Evolutionary conservation across 345 rosid species (phyloP), one percentile per base, ranked within the genome.

Genomic region (Hevea brasiliensis): DNA sequence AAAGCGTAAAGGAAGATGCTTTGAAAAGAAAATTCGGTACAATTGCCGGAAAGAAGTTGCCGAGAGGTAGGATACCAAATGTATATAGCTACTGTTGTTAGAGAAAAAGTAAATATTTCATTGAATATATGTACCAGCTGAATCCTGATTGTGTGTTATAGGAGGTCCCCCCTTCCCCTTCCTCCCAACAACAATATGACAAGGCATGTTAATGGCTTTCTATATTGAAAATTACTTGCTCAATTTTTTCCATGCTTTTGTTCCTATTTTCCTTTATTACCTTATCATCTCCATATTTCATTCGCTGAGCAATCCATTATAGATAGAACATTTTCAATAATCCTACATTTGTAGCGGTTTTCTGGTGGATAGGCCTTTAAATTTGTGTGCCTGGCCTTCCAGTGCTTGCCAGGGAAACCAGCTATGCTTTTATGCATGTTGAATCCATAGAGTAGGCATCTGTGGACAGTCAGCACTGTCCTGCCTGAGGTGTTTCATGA

Each of bases 1-100:
- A 80, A 84, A 84, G 72, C 69, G 82, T 40, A 84, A 84, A 70
- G 85, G 81, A 57, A 80, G 85, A 80, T 81, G 85, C 76, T 84
- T 81, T 67, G 79, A 82, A 20, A 84, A 81, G 78, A 84, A 77
- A 80, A 84, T 84, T 45, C 77, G 77, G 10, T 81, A 79, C 71
- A 76, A 62, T 35, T 85, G 84, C 70, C 79, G 82, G 70, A 80
- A 80, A 69, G 87, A 81, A 66, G 87, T 84, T 76, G 84, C 87
- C 26, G 74, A 81, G 57, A 84, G 83, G 87, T 84, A 76, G 20
- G 72, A 42, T 58, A 68, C 63, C 41, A 57, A 15, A 50, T 50
- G 55, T 56, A 17, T 59, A 53, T 13, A 71, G 8, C 40, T 24
- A 15, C 41, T 32, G 57, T 20, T 7, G 12, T 2, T 20, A 24